Percentiles rank a stretch among this genome's conserved stretches.
phyloP scores from a whole-genome alignment of 2,329 filamentous ascomycete genomes.

The Epichloe brachyelytri region DNA sequence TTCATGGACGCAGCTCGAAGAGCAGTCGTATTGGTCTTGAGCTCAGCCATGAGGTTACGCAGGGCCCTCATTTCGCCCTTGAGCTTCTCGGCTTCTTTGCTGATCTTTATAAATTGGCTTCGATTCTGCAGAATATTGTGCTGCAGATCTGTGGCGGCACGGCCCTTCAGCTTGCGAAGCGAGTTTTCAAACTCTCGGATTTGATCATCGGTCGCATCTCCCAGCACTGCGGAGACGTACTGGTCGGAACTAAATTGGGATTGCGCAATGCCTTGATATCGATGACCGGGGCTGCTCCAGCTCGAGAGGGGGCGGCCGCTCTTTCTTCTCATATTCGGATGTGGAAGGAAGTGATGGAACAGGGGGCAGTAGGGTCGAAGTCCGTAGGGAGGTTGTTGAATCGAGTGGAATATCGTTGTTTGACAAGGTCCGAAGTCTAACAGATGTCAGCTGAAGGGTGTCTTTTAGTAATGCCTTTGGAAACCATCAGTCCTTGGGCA shows the following conservation, averaged over 20 bases:
- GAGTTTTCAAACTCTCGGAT: constrained; percentile 70
- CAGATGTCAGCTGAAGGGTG: constrained; percentile 11
- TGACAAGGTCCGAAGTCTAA: constrained; percentile 71
- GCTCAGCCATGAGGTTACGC: constrained; percentile 79
- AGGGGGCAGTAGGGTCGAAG: constrained; percentile 54
- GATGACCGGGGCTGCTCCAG: constrained; percentile 48
- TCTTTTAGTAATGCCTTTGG: neutral
- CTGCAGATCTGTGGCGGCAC: constrained; percentile 74
- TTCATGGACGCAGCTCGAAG: constrained; percentile 47
- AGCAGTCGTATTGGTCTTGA: constrained; percentile 65
- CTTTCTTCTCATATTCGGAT: constrained; percentile 42
- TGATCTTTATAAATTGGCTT: constrained; percentile 98
- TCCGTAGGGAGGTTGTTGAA: constrained; percentile 68
- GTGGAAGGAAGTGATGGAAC: constrained; percentile 54
- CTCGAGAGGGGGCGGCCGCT: constrained; percentile 42
- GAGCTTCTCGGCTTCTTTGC: constrained; percentile 95
- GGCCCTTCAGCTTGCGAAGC: constrained; percentile 62
- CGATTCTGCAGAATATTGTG: constrained; percentile 95
- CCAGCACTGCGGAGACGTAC: constrained; percentile 60
- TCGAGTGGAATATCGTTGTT: constrained; percentile 84
- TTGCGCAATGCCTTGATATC: constrained; percentile 71
- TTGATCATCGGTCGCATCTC: constrained; percentile 77
- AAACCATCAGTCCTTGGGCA: neutral
- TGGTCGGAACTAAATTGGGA: constrained; percentile 64
- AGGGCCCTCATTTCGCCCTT: constrained; percentile 92